Evolutionary conservation across 2,329 filamentous ascomycete genomes (phyloP), one percentile per base, ranked within the genome.

Genomic region (Pestalotiopsis sp.): DNA sequence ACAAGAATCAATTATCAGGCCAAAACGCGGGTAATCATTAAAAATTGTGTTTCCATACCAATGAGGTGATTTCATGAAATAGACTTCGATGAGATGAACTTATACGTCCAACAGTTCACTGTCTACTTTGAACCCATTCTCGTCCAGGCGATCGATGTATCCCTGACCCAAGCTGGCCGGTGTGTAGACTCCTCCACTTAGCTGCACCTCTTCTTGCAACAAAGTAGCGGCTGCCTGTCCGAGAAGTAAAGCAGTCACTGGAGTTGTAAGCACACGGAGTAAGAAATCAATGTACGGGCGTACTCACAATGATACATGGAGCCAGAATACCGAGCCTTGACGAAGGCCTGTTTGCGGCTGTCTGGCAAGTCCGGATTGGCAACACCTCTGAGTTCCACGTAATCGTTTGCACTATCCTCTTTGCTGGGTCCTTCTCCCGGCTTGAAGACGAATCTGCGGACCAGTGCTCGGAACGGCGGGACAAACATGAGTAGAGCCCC

Each of bases 181-280:
- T 1, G 92, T 94, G 70, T 92, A 87, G 26, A 93, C 81, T 2
- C 92, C 92, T 20, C 92, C 92, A 1, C 83, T 83, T 13, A 93
- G 79, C 44, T 84, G 78, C 13, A 88, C 79, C 14, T 89, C 84
- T 52, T 91, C 89, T 68, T 91, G 83, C 17, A 94, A 80, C 39
- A 94, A 81, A 0, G 89, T 88, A 52, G 86, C 80, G 3, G 91
- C 92, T 13, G 86, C 91, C 73, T 93, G 85, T 1, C 86, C 85
- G 14, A 92, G 75, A 35, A 91, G 82, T 20, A 89, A 74, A 0
- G 85, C 92, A 3, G 91, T 94, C 64, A 93, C 89, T 91, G 64
- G 6, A 40, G 65, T 71, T 58, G 17, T 6, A 7, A 40, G 26
- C 3, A 20, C 14, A 61, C 20, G 6, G 40, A 56, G 14, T 4